phyloP scores from a whole-genome alignment of 2,329 filamentous ascomycete species.

The Delphinella strobiligena region DNA sequence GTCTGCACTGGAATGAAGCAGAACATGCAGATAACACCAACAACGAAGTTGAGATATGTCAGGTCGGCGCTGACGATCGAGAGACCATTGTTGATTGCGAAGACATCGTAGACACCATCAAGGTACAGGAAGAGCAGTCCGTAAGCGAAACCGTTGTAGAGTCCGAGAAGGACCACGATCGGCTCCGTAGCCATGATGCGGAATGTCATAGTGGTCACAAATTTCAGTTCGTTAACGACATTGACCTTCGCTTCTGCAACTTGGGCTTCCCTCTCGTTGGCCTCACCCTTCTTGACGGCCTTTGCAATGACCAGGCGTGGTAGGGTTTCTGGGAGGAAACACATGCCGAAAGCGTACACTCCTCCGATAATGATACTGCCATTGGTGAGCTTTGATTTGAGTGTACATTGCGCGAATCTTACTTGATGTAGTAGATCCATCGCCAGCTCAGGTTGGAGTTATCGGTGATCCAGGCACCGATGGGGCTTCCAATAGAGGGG shows the following conservation, averaged over 20 bases:
- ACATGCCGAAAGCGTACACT: slow-evolving; percentile 6
- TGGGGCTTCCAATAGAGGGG: slow-evolving; percentile 18
- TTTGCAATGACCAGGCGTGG: slow-evolving; percentile 39
- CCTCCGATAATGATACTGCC: slow-evolving; percentile 6
- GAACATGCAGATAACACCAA: slow-evolving; percentile 5
- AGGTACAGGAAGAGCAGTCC: slow-evolving; percentile 21
- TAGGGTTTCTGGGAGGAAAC: slow-evolving; percentile 7
- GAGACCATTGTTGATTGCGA: slow-evolving; percentile 7
- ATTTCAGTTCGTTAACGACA: slow-evolving; percentile 12
- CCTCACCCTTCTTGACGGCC: slow-evolving; percentile 45
- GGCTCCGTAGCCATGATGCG: slow-evolving; percentile 37
- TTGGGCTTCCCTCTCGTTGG: slow-evolving; percentile 38
- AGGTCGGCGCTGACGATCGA: slow-evolving; percentile 3
- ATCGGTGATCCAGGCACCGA: slow-evolving; percentile 19
- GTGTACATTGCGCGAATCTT: slow-evolving; percentile 35
- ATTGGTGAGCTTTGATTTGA: slow-evolving; percentile 1
- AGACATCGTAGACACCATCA: slow-evolving; percentile 7
- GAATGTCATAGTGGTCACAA: slow-evolving; percentile 25
- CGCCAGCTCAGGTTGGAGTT: slow-evolving; percentile 31
- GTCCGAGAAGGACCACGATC: slow-evolving; percentile 35
- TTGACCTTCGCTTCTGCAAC: slow-evolving; percentile 25
- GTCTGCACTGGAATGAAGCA: slow-evolving; percentile 6
- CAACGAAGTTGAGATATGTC: background rate
- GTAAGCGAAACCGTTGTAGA: slow-evolving; percentile 33
- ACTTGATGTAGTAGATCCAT: slow-evolving; percentile 39